phyloP scores from a whole-genome alignment of 148 eudicot genomes.

The Arctostaphylos glauca region DNA sequence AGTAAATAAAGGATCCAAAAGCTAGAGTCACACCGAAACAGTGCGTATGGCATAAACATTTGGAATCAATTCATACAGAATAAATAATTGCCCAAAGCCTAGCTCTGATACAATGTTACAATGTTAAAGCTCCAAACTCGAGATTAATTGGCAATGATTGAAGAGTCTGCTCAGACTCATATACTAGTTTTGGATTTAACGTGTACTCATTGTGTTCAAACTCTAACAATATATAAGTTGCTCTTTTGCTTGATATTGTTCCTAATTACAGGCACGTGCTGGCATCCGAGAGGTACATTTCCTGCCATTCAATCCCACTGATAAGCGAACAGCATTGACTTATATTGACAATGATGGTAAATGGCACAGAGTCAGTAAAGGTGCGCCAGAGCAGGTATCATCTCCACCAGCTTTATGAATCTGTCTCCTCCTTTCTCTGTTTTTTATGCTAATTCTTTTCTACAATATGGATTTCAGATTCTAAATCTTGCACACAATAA shows the following conservation, averaged over 20 bases:
- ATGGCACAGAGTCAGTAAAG: constrained; percentile 98
- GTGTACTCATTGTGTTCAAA: neutral
- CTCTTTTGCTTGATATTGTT: constrained; percentile 19
- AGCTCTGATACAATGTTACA: too few species aligned
- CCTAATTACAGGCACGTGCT: constrained; percentile 75
- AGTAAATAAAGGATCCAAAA: too few species aligned
- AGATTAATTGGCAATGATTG: too few species aligned
- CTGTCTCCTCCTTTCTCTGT: neutral
- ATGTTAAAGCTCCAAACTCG: too few species aligned
- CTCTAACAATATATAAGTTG: neutral
- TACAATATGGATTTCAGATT: constrained; percentile 44
- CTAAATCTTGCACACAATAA: constrained; percentile 83
- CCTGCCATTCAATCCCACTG: constrained; percentile 96
- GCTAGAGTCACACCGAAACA: too few species aligned
- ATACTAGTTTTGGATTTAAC: neutral
- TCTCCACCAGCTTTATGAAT: neutral
- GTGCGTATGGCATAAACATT: too few species aligned
- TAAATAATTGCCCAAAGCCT: too few species aligned
- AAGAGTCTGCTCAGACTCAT: too few species aligned
- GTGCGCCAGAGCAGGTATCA: constrained; percentile 98
- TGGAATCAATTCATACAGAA: too few species aligned
- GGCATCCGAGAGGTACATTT: constrained; percentile 88
- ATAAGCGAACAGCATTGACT: constrained; percentile 94
- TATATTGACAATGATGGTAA: constrained; percentile 79
- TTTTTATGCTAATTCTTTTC: constrained; percentile 8